Base-by-base conservation (phyloP, 768 basidiomycete species). In the Melanogaster broomeanus region DNA sequence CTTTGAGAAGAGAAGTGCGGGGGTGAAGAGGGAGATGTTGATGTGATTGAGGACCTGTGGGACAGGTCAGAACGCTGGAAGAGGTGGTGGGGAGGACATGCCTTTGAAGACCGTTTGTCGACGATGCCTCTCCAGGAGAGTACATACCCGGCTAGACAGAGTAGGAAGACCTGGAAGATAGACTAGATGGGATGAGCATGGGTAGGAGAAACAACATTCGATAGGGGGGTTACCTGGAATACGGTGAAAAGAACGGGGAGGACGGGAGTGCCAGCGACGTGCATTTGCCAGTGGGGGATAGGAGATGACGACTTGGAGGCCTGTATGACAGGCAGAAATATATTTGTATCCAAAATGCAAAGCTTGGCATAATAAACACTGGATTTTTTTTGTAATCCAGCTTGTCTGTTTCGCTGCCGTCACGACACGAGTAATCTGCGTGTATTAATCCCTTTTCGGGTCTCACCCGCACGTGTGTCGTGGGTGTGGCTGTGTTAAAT, bases 51-150 rank as follows among this genome's bases (percentile, higher is more conserved):
- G 72, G 80, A 84, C 81, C 88, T 90, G 25, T 40, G 42, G 1
- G 38, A 27, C n/a, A 13, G 11, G 18, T 45, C 15, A 24, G 61
- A 2, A 24, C 25, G 13, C 38, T 50, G 19, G 50, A 42, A 16
- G 13, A 15, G n/a, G 35, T 41, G 22, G 21, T 22, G 8, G n/a
- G 30, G 21, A 2, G 2, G 21, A 19, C 2, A n/a, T 33, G 91
- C 92, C 78, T 90, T 91, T 71, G 95, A 94, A 0, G 90, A 92
- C 53, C 81, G 81, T 65, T 93, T 93, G 64, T 98, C 93, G 16
- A 96, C 80, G 41, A 98, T 85, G 22, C 89, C 90, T 25, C 77
- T 78, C 48, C 77, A 69, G 1, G 95, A 91, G 34, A 98, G 84
- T 22, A 85, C 73, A 66, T 89, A 93, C 2, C 93, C 93, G 0